Conservation (phyloP, 768 basidiomycete species). For the Boletus patriciae region DNA sequence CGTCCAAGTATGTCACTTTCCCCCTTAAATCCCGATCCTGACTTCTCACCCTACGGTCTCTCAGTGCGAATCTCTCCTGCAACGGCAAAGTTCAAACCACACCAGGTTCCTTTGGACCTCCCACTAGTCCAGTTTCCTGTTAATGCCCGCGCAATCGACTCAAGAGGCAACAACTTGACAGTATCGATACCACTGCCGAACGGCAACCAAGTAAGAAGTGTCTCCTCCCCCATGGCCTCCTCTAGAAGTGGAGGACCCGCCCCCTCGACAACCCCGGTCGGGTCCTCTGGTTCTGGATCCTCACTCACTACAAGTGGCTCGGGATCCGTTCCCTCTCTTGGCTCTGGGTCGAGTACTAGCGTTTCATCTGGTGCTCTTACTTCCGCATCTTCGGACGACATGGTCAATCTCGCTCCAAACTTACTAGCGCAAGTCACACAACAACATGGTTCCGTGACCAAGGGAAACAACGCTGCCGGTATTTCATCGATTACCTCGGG, state of each 20-base stretch:
- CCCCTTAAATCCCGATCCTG: slow-evolving; percentile 1
- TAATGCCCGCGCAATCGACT: slow-evolving; percentile 24
- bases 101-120: slow-evolving; percentile 45
- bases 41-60: slow-evolving; percentile 31
- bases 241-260: slow-evolving; percentile 21
- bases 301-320: slow-evolving; percentile 48
- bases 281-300: slow-evolving; percentile 46
- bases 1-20: slow-evolving; percentile 67
- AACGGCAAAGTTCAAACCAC: slow-evolving; percentile 81
- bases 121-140: slow-evolving; percentile 48
- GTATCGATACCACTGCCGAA: slow-evolving; percentile 51
- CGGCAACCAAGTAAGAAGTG: slow-evolving; percentile 54
- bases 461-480: slow-evolving; percentile 24
- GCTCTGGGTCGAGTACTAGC: slow-evolving; percentile 47
- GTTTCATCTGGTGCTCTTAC: slow-evolving; percentile 51
- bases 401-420: slow-evolving; percentile 47
- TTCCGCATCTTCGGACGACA: slow-evolving; percentile 53
- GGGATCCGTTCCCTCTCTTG: slow-evolving; percentile 50
- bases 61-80: slow-evolving; percentile 89
- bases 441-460: slow-evolving; percentile 43
- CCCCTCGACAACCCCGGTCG: slow-evolving; percentile 33
- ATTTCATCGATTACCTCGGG: slow-evolving; percentile 32
- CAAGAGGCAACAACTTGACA: slow-evolving; percentile 42
- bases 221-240: slow-evolving; percentile 66
- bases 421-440: slow-evolving; percentile 50